Conservation (phyloP, 176 grass and related monocot genomes). For the Aegilops bicornis region DNA sequence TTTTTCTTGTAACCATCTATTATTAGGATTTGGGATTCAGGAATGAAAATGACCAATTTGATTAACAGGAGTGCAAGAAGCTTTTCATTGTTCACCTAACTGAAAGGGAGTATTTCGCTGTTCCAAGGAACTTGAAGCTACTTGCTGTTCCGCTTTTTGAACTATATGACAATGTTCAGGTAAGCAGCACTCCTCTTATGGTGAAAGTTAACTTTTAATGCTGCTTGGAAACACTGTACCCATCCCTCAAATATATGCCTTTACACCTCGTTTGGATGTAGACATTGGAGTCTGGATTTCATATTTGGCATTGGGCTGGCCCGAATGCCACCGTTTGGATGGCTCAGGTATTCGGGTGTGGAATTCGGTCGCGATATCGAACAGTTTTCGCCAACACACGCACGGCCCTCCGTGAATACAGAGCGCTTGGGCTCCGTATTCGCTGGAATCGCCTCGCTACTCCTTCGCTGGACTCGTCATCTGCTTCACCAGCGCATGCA, state of each 20-base stretch:
- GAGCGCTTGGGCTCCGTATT: too few relatives aligned
- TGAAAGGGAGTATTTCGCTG: constrained; percentile 94
- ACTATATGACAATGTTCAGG: constrained; percentile 94
- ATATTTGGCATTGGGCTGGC: too few relatives aligned
- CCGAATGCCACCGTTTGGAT: too few relatives aligned
- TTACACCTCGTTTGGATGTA: not conserved
- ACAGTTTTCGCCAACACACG: too few relatives aligned
- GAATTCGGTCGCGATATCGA: too few relatives aligned
- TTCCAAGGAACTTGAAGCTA: constrained; percentile 95
- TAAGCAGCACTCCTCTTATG: constrained; percentile 18
- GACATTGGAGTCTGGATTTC: too few relatives aligned
- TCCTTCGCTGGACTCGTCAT: too few relatives aligned
- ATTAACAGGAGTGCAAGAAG: constrained; percentile 85
- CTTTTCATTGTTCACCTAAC: constrained; percentile 93
- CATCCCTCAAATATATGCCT: not conserved
- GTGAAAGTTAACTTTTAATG: not conserved
- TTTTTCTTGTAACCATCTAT: not conserved
- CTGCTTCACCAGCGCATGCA: too few relatives aligned
- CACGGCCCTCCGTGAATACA: too few relatives aligned
- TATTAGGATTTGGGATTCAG: not conserved
- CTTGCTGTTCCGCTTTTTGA: constrained; percentile 95
- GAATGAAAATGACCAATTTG: constrained; percentile 6
- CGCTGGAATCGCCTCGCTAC: too few relatives aligned
- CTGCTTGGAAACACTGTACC: not conserved
- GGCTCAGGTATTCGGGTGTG: too few relatives aligned